A percentile compares a stretch with the other conserved stretches of the same genome.
Evolutionary conservation across 1,139 yeast genomes (phyloP).

Genomic region (Lipomyces yarrowii): DNA sequence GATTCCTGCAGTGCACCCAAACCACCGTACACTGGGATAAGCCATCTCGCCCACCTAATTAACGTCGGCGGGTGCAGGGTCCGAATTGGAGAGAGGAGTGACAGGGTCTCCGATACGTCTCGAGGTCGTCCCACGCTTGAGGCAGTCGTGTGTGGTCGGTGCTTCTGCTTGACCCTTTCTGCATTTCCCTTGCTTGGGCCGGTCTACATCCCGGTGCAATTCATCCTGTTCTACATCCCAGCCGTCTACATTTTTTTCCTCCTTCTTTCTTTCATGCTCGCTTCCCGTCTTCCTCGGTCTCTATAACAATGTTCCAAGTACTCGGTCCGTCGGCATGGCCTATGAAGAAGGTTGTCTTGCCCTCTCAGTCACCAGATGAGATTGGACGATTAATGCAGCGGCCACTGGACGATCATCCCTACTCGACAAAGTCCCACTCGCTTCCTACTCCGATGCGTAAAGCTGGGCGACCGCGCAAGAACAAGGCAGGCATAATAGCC

Average conservation of each 20-base stretch:
- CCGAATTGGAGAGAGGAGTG: background rate
- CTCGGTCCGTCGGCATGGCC: background rate
- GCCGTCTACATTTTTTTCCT: background rate
- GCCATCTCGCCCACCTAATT: background rate
- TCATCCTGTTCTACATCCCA: background rate
- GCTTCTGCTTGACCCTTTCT: background rate
- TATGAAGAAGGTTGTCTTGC: background rate
- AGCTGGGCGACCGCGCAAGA: constrained; percentile 12
- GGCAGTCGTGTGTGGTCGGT: background rate
- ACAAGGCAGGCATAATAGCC: constrained; percentile 5
- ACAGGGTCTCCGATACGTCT: background rate
- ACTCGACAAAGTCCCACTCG: constrained; percentile 1
- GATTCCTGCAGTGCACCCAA: background rate
- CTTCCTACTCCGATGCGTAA: constrained; percentile 1
- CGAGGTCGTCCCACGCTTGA: background rate
- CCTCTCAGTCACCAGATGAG: background rate
- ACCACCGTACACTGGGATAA: background rate
- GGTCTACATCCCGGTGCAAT: background rate
- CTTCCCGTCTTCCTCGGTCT: background rate
- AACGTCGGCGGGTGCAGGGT: background rate
- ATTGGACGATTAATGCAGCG: background rate
- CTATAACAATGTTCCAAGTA: background rate
- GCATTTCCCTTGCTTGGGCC: background rate
- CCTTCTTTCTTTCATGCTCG: background rate
- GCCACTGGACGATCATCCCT: background rate